A percentile compares a stretch with the other conserved stretches of the same genome.
Conservation (phyloP, 352 stramenopile species). For the Phytopythium kandeliae region DNA sequence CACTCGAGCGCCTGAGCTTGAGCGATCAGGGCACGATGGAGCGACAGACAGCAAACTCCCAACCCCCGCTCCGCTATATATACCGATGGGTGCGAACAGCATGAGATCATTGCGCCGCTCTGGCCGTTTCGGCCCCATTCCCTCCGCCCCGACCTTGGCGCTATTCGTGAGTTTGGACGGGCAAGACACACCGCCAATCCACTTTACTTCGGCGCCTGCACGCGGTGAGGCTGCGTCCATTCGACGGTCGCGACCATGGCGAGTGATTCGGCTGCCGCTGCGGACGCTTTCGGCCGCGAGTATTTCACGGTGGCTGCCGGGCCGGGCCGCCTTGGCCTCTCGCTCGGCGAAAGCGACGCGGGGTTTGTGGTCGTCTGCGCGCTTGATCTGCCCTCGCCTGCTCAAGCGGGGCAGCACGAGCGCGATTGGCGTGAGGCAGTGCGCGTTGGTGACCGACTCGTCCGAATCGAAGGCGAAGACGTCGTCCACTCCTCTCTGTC, state of each 20-base stretch:
- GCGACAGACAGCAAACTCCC: too few species aligned
- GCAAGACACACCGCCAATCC: too few species aligned
- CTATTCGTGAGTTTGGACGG: too few species aligned
- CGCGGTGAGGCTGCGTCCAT: too few species aligned
- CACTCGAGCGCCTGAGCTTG: too few species aligned
- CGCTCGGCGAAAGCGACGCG: conserved; percentile 37
- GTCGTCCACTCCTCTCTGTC: conserved; percentile 30
- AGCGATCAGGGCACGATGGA: background rate
- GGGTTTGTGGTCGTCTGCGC: conserved; percentile 42
- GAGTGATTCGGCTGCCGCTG: background rate
- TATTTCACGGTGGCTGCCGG: conserved; percentile 35
- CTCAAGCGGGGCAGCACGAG: conserved; percentile 10
- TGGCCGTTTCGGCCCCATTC: too few species aligned
- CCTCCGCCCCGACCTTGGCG: too few species aligned
- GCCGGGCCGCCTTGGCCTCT: conserved; percentile 44
- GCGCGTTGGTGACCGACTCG: conserved; percentile 36
- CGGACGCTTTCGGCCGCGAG: conserved; percentile 38
- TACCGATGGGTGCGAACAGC: too few species aligned
- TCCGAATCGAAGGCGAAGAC: conserved; percentile 44
- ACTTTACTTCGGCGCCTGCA: too few species aligned
- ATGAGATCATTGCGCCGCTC: too few species aligned
- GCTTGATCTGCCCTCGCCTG: conserved; percentile 18
- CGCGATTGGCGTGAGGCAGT: conserved; percentile 17
- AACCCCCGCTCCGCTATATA: too few species aligned
- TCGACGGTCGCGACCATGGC: too few species aligned